A percentile compares a stretch with the other conserved stretches of the same genome.
Conservation (phyloP, 2,329 filamentous ascomycete genomes). For the Aspergillus bombycis region DNA sequence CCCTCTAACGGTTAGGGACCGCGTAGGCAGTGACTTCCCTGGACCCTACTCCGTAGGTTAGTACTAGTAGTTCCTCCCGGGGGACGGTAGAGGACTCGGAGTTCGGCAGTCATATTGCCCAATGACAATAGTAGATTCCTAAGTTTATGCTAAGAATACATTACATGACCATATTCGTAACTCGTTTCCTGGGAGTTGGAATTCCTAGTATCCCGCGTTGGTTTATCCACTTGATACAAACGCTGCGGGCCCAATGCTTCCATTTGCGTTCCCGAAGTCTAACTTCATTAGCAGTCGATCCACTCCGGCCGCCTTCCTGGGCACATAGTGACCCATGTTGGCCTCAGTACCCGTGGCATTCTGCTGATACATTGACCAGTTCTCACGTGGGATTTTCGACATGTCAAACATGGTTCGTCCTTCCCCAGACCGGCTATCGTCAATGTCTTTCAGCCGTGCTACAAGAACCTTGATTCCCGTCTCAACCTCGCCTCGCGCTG, state of each 20-base stretch:
- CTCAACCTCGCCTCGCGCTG: conserved; percentile 67
- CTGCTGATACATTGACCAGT: conserved; percentile 32
- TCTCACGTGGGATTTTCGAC: conserved; percentile 29
- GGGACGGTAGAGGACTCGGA: too few relatives aligned
- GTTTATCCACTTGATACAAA: not conserved
- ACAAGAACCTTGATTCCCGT: conserved; percentile 66
- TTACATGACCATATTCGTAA: not conserved
- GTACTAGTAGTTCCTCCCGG: not conserved
- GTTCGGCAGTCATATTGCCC: not conserved
- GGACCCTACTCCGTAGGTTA: not conserved
- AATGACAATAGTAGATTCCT: not conserved
- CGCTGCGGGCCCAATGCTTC: conserved; percentile 13
- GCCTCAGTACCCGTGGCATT: conserved; percentile 21
- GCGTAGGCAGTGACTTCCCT: too few relatives aligned
- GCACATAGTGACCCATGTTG: conserved; percentile 58
- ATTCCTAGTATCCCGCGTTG: not conserved
- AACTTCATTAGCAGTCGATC: conserved; percentile 90
- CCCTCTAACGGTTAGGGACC: not conserved
- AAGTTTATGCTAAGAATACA: not conserved
- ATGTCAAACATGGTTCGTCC: conserved; percentile 39
- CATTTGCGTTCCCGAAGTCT: conserved; percentile 57
- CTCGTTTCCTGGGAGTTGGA: not conserved
- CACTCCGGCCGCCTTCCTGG: conserved; percentile 74
- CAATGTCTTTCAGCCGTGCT: conserved; percentile 61
- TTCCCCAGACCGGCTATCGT: conserved; percentile 55